Evolutionary conservation across 257 asterid species (phyloP).

Genomic region (Solanum raphanifolium): DNA sequence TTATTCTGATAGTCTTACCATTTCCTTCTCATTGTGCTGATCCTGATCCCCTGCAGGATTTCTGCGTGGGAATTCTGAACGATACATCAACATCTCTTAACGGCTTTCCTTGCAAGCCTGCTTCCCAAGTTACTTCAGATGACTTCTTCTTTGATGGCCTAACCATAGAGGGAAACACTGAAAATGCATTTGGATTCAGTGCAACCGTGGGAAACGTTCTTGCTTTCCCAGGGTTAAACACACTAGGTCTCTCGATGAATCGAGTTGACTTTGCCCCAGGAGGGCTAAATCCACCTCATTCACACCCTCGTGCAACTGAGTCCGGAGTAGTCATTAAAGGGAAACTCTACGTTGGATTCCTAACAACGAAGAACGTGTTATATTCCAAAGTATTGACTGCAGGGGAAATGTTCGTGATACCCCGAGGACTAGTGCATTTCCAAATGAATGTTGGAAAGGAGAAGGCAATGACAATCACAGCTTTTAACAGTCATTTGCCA

Average conservation of each 20-base stretch:
- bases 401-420: constrained; percentile 53
- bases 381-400: constrained; percentile 22
- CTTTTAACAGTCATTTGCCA: constrained; percentile 60
- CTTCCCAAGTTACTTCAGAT: constrained; percentile 22
- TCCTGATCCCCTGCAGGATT: constrained; percentile 51
- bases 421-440: constrained; percentile 46
- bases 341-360: constrained; percentile 35
- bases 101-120: constrained; percentile 57
- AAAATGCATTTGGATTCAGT: constrained; percentile 11
- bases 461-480: constrained; percentile 29
- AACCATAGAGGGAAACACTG: constrained; percentile 16
- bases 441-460: constrained; percentile 49
- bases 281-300: constrained; percentile 46
- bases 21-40: constrained; percentile 28
- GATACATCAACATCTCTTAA: constrained; percentile 1
- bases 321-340: constrained; percentile 36
- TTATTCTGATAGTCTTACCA: constrained; percentile 7
- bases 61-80: constrained; percentile 34
- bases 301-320: constrained; percentile 55
- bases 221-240: constrained; percentile 50
- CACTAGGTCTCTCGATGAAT: constrained; percentile 50
- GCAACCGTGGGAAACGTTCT: constrained; percentile 21
- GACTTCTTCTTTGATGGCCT: constrained; percentile 58
- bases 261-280: constrained; percentile 35
- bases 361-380: constrained; percentile 24